phyloP scores from a whole-genome alignment of 2,329 filamentous ascomycete genomes.

The Fusarium sp. region DNA sequence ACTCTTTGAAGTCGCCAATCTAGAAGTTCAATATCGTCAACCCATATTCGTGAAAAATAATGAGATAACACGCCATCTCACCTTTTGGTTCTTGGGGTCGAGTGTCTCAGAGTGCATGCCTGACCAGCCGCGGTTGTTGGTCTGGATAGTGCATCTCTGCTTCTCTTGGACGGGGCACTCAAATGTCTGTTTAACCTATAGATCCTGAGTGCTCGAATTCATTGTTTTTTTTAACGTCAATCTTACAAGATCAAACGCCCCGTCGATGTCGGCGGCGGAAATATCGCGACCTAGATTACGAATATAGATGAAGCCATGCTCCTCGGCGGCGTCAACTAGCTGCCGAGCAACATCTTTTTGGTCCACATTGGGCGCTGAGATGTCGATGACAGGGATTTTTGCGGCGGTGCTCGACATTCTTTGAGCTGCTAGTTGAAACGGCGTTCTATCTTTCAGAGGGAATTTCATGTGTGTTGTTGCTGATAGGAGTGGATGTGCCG shows the following conservation, averaged over 20 bases:
- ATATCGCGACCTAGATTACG: conserved; percentile 79
- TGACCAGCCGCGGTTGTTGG: conserved; percentile 89
- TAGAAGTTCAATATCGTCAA: conserved; percentile 48
- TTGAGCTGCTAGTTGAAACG: neutral
- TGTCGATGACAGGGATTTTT: conserved; percentile 84
- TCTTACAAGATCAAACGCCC: conserved; percentile 78
- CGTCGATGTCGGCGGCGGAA: conserved; percentile 70
- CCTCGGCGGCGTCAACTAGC: conserved; percentile 82
- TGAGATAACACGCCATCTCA: conserved; percentile 49
- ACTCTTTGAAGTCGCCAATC: conserved; percentile 92
- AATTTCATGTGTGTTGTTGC: conserved; percentile 4
- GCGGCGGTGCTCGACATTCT: conserved; percentile 45
- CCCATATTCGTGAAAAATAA: too few species aligned
- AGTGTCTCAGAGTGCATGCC: conserved; percentile 89
- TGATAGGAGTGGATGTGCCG: neutral
- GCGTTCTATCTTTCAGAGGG: conserved; percentile 1
- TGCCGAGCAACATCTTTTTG: conserved; percentile 69
- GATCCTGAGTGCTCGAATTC: neutral
- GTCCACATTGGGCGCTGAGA: conserved; percentile 61
- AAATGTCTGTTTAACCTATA: conserved; percentile 77
- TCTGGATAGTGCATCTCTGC: conserved; percentile 76
- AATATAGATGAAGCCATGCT: conserved; percentile 91
- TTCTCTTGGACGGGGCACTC: conserved; percentile 76
- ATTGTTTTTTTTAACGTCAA: neutral
- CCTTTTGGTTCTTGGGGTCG: conserved; percentile 84